Conservation (phyloP, 306 rosid genomes). For the Fragaria vesca region DNA sequence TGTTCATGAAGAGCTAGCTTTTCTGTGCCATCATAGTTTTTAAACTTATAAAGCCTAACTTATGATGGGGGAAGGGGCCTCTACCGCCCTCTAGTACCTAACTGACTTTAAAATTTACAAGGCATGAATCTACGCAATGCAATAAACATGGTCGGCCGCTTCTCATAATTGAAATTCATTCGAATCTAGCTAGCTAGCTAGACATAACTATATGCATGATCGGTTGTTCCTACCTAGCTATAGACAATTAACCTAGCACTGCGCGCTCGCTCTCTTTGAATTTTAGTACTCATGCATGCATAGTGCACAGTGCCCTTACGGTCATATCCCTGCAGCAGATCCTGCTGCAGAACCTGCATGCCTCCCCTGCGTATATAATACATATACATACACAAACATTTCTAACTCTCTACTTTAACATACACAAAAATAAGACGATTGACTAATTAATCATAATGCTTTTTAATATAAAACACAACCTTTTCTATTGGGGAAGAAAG, state of each 20-base stretch:
- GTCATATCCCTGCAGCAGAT: background rate
- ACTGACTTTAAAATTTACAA: constrained; percentile 7
- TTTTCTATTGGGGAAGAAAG: background rate
- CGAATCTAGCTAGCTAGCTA: background rate
- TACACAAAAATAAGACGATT: too few relatives aligned
- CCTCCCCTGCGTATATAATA: too few relatives aligned
- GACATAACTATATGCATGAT: background rate
- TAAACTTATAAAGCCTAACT: background rate
- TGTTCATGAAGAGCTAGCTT: background rate
- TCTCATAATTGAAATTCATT: background rate
- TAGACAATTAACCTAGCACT: background rate
- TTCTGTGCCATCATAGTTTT: background rate
- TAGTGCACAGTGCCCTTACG: background rate
- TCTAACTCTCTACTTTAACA: background rate
- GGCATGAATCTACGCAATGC: constrained; percentile 12
- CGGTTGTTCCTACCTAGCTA: background rate
- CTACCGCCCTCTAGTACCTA: background rate
- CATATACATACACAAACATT: background rate
- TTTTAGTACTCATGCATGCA: background rate
- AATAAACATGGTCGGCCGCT: constrained; percentile 11
- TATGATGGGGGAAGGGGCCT: background rate
- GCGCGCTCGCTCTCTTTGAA: background rate
- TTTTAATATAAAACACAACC: background rate
- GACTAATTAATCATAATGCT: too few relatives aligned
- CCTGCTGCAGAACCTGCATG: too few relatives aligned